phyloP scores from a whole-genome alignment of 106 monocot species.

The Acanthochlamys bracteata region DNA sequence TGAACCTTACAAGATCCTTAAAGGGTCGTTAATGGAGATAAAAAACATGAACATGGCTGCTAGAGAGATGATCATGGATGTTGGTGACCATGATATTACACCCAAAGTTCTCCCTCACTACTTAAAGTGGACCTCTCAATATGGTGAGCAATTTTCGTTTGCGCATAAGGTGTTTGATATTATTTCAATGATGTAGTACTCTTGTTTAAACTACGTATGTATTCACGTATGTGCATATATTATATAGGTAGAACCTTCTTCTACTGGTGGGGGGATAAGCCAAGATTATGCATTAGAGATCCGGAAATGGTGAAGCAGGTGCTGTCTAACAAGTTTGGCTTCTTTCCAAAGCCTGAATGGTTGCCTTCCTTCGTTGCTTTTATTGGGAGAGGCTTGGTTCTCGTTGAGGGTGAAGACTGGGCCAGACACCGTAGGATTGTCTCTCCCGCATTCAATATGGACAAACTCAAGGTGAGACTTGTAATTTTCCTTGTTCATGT shows the following conservation, averaged over 20 bases:
- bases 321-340: slow-evolving; percentile 44
- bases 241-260: slow-evolving; percentile 30
- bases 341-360: slow-evolving; percentile 22
- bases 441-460: slow-evolving; percentile 51
- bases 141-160: slow-evolving; percentile 4
- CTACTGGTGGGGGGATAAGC: slow-evolving; percentile 28
- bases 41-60: neutral
- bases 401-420: slow-evolving; percentile 43
- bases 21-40: neutral
- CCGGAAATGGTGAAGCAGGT: slow-evolving; percentile 38
- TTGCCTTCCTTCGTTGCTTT: slow-evolving; percentile 12
- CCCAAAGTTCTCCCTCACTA: slow-evolving; percentile 23
- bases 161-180: neutral
- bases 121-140: slow-evolving; percentile 12
- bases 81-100: slow-evolving; percentile 7
- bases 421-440: slow-evolving; percentile 38
- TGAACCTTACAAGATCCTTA: neutral
- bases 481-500: neutral
- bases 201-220: neutral
- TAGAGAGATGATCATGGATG: slow-evolving; percentile 1
- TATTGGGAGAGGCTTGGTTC: slow-evolving; percentile 37
- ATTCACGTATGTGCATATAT: neutral
- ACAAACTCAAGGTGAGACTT: slow-evolving; percentile 49
- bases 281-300: slow-evolving; percentile 33
- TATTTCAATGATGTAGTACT: neutral